Evolutionary conservation across 768 basidiomycete species (phyloP), one percentile per base, ranked within the genome.

Genomic region (Auriscalpium vulgare): DNA sequence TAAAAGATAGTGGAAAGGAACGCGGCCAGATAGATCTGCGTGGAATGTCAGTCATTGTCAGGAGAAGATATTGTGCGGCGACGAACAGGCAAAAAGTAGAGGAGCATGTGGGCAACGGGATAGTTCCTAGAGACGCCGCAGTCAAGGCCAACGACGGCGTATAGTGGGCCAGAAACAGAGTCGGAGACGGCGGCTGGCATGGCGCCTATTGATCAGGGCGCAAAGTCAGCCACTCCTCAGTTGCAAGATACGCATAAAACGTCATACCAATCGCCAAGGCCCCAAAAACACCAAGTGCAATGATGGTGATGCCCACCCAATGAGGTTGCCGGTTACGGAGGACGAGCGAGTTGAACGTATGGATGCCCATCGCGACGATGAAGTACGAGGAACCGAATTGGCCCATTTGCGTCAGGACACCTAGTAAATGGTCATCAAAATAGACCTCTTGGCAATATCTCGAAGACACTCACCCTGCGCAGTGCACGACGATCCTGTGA

Each of bases 341-440:
- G 13, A 84, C 81, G 40, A 89, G 72, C 14, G 85, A 81, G 59
- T 74, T 78, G 72, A 88, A 85, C 0, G 83, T 81, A 66, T 90
- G 87, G 10, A 87, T 62, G 0, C 83, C 82, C 60, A 87, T 83
- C 6, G 76, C 74, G 10, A 78, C 74, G 2, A 80, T 84, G 67
- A 88, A 91, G 69, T 79, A 87, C 16, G 80, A 81, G 14, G 75
- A 76, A 2, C 79, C 72, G 67, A 81, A 79, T 59, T 82, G 78
- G 21, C 82, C 85, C 21, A 85, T 71, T 62, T 87, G 81, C 74
- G 77, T 80, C 37, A 88, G 60, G 50, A 74, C 65, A 40, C 76
- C 86, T 88, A 54, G 44, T n/a, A 29, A 16, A 49, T 8, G 9
- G 34, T 49, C 8, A 49, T 21, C 17, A 10, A 13, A 7, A n/a